phyloP scores from a whole-genome alignment of 495 filamentous ascomycete species.

The Penicillium desertorum region DNA sequence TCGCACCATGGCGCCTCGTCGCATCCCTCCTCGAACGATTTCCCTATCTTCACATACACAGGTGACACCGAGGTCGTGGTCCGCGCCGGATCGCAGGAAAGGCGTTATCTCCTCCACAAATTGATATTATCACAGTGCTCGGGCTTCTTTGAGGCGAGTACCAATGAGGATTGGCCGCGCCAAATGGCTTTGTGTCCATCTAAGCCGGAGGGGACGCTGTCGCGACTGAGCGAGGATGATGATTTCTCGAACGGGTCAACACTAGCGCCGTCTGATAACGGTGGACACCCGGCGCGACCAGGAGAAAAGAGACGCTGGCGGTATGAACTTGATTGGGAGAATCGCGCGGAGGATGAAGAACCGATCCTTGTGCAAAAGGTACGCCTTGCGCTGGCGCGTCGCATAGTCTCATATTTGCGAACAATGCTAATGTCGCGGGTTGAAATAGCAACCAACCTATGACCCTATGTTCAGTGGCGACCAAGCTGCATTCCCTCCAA shows the following conservation, averaged over 20 bases:
- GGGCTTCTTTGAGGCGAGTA: constrained; percentile 89
- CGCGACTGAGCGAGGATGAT: constrained; percentile 58
- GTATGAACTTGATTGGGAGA: constrained; percentile 81
- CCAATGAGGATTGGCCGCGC: constrained; percentile 82
- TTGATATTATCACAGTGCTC: constrained; percentile 84
- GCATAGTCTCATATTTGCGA: not conserved
- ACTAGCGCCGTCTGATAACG: constrained; percentile 40
- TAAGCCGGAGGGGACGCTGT: constrained; percentile 43
- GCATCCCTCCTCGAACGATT: constrained; percentile 79
- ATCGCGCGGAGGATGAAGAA: constrained; percentile 69
- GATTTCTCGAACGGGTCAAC: constrained; percentile 46
- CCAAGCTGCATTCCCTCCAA: constrained; percentile 47
- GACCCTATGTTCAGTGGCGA: constrained; percentile 52
- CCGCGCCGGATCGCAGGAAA: constrained; percentile 66
- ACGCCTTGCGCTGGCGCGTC: constrained; percentile 12
- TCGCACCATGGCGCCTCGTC: constrained; percentile 76
- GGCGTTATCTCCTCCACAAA: constrained; percentile 80
- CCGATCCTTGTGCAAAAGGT: constrained; percentile 88
- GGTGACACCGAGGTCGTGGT: constrained; percentile 91
- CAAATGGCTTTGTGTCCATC: constrained; percentile 27
- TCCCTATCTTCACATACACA: constrained; percentile 83
- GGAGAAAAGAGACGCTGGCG: constrained; percentile 67
- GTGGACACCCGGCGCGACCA: constrained; percentile 32
- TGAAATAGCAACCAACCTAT: constrained; percentile 42
- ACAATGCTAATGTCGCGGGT: constrained; percentile 13